phyloP scores from a whole-genome alignment of 176 grass and related monocot genomes.

The Triticum dicoccoides region DNA sequence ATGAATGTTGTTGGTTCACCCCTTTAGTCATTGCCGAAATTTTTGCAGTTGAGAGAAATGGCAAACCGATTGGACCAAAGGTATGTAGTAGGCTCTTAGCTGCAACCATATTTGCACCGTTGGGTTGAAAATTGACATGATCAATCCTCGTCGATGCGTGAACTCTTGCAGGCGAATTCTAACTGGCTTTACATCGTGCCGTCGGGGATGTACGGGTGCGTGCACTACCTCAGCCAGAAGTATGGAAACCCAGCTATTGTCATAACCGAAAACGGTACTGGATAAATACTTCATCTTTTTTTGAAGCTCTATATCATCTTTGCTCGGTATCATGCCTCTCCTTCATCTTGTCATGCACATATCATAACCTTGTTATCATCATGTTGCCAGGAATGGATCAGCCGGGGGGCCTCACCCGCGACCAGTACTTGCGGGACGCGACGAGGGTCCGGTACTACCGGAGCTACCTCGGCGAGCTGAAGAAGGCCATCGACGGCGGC shows the following conservation, averaged over 20 bases:
- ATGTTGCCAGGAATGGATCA: conserved; percentile 59
- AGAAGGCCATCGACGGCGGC: conserved; percentile 50
- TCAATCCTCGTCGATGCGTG: neutral
- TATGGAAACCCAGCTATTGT: conserved; percentile 62
- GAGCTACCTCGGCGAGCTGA: conserved; percentile 50
- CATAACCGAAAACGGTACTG: conserved; percentile 84
- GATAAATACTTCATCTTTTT: neutral
- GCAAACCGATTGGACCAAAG: conserved; percentile 68
- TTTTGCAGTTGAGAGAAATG: conserved; percentile 50
- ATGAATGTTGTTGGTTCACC: neutral
- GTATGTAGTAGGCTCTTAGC: conserved; percentile 32
- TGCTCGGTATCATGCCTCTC: neutral
- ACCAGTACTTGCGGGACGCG: conserved; percentile 32
- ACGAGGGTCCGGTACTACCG: conserved; percentile 50
- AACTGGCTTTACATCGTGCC: conserved; percentile 87
- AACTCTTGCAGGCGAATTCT: conserved; percentile 58
- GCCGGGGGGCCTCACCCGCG: conserved; percentile 50
- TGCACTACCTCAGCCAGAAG: conserved; percentile 79
- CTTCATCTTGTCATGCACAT: neutral
- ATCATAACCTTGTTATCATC: neutral
- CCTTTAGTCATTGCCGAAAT: neutral
- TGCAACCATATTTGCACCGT: neutral
- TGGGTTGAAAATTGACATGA: neutral
- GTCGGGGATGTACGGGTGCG: conserved; percentile 71
- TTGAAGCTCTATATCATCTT: neutral